phyloP scores from a whole-genome alignment of 108 stramenopile species.

The Nitzschia sp. region DNA sequence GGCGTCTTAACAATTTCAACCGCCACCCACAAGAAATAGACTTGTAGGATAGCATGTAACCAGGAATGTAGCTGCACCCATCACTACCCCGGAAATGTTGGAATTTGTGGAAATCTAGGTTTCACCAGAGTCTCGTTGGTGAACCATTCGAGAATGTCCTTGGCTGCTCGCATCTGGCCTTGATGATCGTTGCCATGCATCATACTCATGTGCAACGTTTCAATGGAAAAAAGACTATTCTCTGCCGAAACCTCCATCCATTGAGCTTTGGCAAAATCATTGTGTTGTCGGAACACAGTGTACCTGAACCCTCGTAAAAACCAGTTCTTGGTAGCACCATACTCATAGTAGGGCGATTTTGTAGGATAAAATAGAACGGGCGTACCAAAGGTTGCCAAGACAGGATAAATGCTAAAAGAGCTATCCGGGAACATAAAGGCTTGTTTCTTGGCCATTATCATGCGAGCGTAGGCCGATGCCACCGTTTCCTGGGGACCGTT shows the following conservation, averaged over 20 bases:
- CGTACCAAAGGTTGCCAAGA: not conserved
- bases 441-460: slow-evolving; percentile 31
- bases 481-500: slow-evolving; percentile 40
- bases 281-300: not conserved
- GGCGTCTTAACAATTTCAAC: no score
- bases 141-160: not conserved
- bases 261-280: not conserved
- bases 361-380: not conserved
- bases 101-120: not conserved
- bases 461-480: slow-evolving; percentile 34
- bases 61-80: no score
- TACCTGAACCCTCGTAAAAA: not conserved
- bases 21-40: no score
- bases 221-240: not conserved
- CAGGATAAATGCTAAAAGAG: slow-evolving; percentile 7
- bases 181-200: not conserved
- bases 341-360: not conserved
- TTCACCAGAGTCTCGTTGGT: not conserved
- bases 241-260: not conserved
- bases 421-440: slow-evolving; percentile 11
- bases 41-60: no score
- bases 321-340: not conserved
- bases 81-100: no score
- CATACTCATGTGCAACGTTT: not conserved
- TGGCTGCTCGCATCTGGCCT: not conserved